phyloP scores from a whole-genome alignment of 306 rosid species.

The Sophora flavescens region DNA sequence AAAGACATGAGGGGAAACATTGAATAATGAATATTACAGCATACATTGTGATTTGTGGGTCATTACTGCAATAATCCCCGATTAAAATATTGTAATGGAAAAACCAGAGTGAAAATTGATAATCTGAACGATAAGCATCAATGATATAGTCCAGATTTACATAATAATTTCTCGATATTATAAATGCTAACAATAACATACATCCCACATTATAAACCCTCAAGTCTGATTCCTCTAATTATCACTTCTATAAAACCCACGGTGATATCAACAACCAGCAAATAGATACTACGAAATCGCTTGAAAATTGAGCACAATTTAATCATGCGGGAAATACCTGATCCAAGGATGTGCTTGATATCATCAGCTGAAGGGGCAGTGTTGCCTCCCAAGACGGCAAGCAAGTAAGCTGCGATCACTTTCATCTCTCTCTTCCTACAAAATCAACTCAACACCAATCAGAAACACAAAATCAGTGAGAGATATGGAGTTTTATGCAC shows the following conservation, averaged over 20 bases:
- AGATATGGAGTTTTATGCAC: neutral
- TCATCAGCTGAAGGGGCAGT: conserved; percentile 53
- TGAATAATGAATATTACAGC: neutral
- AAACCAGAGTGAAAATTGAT: neutral
- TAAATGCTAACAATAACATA: neutral
- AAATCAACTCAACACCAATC: neutral
- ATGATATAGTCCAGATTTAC: too few species aligned
- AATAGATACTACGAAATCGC: neutral
- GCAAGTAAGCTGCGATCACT: conserved; percentile 60
- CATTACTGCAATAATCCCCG: neutral
- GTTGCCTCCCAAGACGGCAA: conserved; percentile 70
- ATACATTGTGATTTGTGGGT: neutral
- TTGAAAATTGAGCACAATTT: neutral
- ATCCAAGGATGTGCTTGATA: conserved; percentile 53
- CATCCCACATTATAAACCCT: neutral
- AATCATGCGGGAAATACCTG: conserved; percentile 39
- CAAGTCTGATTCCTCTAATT: neutral
- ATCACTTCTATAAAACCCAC: neutral
- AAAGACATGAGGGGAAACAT: neutral
- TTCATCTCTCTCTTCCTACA: conserved; percentile 51
- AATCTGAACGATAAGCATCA: neutral
- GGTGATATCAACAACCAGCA: neutral
- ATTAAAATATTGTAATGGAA: neutral
- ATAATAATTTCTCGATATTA: neutral
- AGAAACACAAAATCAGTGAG: neutral